These are phyloP conservation scores for Narthecium ossifragum DNA, from an alignment of 106 monocot species.

Conservation along the genomic window DNA sequence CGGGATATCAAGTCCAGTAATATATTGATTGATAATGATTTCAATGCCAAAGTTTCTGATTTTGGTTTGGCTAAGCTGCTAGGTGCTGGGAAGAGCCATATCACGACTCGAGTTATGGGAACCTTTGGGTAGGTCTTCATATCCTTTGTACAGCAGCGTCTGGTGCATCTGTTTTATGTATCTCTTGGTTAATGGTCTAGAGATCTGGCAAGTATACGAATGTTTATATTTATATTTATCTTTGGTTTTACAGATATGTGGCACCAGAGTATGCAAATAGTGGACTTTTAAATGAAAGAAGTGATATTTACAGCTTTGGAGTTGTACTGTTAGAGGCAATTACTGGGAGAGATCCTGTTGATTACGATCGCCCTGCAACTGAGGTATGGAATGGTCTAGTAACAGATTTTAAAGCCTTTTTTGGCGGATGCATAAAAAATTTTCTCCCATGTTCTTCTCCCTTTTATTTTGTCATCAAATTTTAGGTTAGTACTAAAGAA, in stretches of 20 bases:
- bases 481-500: neutral
- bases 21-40: slow-evolving; percentile 61
- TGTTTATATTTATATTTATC: neutral
- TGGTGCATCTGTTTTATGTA: too few species aligned
- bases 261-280: slow-evolving; percentile 98
- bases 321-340: slow-evolving; percentile 85
- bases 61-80: slow-evolving; percentile 71
- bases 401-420: too few species aligned
- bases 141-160: neutral
- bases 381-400: slow-evolving; percentile 75
- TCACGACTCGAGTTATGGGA: slow-evolving; percentile 68
- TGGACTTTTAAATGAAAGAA: slow-evolving; percentile 91
- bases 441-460: too few species aligned
- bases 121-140: slow-evolving; percentile 50
- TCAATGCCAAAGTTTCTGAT: slow-evolving; percentile 62
- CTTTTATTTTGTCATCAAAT: neutral
- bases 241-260: slow-evolving; percentile 62
- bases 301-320: slow-evolving; percentile 95
- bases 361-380: slow-evolving; percentile 73
- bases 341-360: slow-evolving; percentile 95
- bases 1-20: slow-evolving; percentile 72
- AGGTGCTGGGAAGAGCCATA: slow-evolving; percentile 69
- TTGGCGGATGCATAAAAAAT: too few species aligned
- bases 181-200: too few species aligned
- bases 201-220: too few species aligned